These are phyloP conservation scores for Powellomyces hirtus DNA, from an alignment of 192 early-diverging fungal species.

Conservation along the genomic window DNA sequence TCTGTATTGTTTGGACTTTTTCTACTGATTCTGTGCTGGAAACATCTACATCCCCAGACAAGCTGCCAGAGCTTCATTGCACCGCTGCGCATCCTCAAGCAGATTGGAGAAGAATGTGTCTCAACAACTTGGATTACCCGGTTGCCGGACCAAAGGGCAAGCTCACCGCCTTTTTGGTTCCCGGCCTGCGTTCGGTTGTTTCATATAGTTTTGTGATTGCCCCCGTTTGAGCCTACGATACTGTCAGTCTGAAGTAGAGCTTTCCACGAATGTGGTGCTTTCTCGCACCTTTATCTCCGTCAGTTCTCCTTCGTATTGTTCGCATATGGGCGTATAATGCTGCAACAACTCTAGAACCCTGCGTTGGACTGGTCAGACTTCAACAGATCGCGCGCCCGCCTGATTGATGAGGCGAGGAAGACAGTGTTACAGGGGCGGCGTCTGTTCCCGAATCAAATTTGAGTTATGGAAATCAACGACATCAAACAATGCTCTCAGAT, in stretches of 20 bases:
- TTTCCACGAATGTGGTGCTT: too few relatives aligned
- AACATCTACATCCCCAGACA: not conserved
- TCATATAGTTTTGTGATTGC: not conserved
- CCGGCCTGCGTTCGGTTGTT: not conserved
- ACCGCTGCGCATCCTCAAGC: not conserved
- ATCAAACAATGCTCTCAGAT: too few relatives aligned
- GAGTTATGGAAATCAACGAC: too few relatives aligned
- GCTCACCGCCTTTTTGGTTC: not conserved
- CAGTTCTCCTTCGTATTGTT: conserved; percentile 4
- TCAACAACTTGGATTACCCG: too few relatives aligned
- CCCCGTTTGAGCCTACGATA: not conserved
- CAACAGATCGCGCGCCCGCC: too few relatives aligned
- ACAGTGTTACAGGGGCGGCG: too few relatives aligned
- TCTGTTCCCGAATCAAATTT: too few relatives aligned
- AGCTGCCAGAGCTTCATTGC: conserved; percentile 6
- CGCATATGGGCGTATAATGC: conserved; percentile 1
- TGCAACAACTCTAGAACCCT: not conserved
- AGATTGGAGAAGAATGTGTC: not conserved
- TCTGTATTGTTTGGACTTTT: conserved; percentile 13
- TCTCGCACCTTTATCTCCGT: not conserved
- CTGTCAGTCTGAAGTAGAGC: not conserved
- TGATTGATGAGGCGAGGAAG: too few relatives aligned
- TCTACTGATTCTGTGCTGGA: conserved; percentile 1
- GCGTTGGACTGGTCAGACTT: too few relatives aligned
- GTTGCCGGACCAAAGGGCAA: not conserved